phyloP scores from a whole-genome alignment of 2,329 filamentous ascomycete genomes.

The Aplosporella prunicola region DNA sequence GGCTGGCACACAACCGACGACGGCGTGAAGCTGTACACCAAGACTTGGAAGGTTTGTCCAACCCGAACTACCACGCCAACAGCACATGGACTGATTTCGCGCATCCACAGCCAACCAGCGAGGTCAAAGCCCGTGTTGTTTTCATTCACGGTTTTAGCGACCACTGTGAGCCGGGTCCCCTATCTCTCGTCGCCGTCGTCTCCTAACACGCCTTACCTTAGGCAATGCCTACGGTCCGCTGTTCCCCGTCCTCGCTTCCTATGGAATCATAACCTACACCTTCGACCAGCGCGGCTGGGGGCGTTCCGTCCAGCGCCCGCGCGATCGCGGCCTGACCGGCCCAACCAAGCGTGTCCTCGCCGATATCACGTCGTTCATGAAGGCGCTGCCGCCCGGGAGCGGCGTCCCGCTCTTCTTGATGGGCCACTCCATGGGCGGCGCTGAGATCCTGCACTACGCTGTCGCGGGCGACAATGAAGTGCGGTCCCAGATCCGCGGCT shows the following conservation, averaged over 20 bases:
- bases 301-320: conserved; percentile 51
- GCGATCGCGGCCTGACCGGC: conserved; percentile 63
- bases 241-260: conserved; percentile 58
- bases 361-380: conserved; percentile 71
- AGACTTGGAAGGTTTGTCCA: conserved; percentile 47
- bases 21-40: conserved; percentile 48
- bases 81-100: conserved; percentile 6
- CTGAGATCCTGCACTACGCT: conserved; percentile 57
- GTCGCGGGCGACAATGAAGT: conserved; percentile 41
- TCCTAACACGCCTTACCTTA: conserved; percentile 14
- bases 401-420: conserved; percentile 65
- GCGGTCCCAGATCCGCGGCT: conserved; percentile 56
- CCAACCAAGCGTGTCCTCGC: conserved; percentile 61
- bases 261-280: conserved; percentile 64
- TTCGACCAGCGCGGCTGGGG: conserved; percentile 91
- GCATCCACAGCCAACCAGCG: conserved; percentile 39
- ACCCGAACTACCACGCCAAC: conserved; percentile 19
- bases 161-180: conserved; percentile 43
- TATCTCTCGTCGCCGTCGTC: background rate
- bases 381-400: conserved; percentile 39
- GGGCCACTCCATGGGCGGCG: conserved; percentile 88
- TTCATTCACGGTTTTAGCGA: conserved; percentile 89
- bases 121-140: conserved; percentile 60
- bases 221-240: conserved; percentile 66
- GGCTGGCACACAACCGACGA: conserved; percentile 43